Base-by-base conservation (phyloP, 306 rosid genomes). In the Astragalus glycyphyllos region DNA sequence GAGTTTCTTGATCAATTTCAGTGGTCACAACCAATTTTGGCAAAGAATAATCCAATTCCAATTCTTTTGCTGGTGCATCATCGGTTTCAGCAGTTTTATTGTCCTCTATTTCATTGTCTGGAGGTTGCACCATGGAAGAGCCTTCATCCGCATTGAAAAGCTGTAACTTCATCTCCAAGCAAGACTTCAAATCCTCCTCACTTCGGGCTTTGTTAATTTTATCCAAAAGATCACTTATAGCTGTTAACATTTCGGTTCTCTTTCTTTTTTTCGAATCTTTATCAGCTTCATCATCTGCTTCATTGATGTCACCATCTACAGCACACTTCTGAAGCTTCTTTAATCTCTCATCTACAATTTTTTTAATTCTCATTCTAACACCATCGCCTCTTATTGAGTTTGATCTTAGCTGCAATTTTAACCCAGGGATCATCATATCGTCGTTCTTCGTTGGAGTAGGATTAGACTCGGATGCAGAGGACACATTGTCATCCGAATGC, bases 181-280 rank as follows among this genome's bases (percentile, higher is more conserved):
- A 95, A 2, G 89, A 72, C 77, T 76, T 80, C 69, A 95, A 75
- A 84, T 95, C 99, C 86, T 95, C 97, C 82, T 86, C 92, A 46
- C 63, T 91, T 58, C 96, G 87, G 54, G 97, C 96, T 84, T 87
- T 95, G 75, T 95, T 91, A 61, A 91, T 63, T 82, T 84, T 91
- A 54, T 95, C 96, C 32, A 86, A 74, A 35, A 95, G 96, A 78
- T 91, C 97, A 20, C 79, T 80, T 40, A 90, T 35, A 47, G 81
- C 80, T 55, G 82, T 82, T 69, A 79, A 82, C 83, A 85, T 90
- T 77, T 79, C 86, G 0, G 74, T 80, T 74, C 79, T 40, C 74
- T 82, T 80, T 44, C 45, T 79, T 61, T 31, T 81, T 76, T 76
- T 82, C 32, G 86, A 77, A 75, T 77, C 84, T 51, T 72, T 50